Evolutionary conservation across 1,284 basidiomycete genomes (phyloP).

Genomic region (Cryptococcus sp.): DNA sequence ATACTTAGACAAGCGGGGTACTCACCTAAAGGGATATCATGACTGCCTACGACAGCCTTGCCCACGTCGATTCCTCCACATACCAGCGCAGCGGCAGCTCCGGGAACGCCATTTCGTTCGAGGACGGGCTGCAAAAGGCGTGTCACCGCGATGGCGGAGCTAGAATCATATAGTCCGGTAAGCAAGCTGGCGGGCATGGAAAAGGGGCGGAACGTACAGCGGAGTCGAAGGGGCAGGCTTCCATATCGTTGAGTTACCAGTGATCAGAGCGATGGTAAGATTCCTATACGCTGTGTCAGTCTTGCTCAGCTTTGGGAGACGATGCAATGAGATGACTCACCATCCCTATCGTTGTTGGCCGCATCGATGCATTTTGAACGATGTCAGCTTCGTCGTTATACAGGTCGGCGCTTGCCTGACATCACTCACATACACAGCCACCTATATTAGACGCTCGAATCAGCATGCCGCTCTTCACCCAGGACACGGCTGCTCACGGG

Average conservation of each 20-base stretch:
- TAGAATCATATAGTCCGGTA: conserved; percentile 29
- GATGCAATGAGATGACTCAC: conserved; percentile 6
- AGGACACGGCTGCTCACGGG: conserved; percentile 59
- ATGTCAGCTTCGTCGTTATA: not conserved
- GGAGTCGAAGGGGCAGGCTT: conserved; percentile 91
- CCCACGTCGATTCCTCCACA: conserved; percentile 82
- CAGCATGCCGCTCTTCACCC: not conserved
- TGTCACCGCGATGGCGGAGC: conserved; percentile 73
- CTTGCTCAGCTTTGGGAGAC: not conserved
- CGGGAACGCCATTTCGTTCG: conserved; percentile 77
- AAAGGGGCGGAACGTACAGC: conserved; percentile 57
- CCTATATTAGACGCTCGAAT: conserved; percentile 13
- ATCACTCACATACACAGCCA: conserved; percentile 60
- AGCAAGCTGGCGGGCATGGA: not conserved
- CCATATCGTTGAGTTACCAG: conserved; percentile 92
- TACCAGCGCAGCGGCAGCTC: conserved; percentile 77
- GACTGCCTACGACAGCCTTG: conserved; percentile 71
- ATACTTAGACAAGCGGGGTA: not conserved
- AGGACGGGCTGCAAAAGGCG: conserved; percentile 79
- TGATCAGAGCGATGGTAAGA: conserved; percentile 80
- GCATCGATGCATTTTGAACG: no score
- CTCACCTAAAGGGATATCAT: conserved; percentile 67
- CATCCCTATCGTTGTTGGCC: conserved; percentile 15
- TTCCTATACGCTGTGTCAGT: conserved; percentile 67
- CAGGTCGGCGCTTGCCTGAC: not conserved